Conservation (phyloP, 179 eudicot species). For the Spergularia azorica region DNA sequence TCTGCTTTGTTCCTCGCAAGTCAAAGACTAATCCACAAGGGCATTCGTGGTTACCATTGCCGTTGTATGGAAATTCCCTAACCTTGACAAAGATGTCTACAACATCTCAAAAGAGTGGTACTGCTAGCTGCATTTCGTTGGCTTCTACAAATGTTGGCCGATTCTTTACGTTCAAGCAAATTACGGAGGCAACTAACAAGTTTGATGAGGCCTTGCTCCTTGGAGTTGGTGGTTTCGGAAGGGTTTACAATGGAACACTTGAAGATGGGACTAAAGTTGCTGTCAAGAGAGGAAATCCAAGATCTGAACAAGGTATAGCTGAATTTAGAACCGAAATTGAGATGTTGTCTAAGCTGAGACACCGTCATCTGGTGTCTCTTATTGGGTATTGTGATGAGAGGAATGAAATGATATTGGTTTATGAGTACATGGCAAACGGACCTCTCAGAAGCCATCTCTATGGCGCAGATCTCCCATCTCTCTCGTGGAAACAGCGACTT, state of each 20-base stretch:
- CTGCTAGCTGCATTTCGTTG: slow-evolving; percentile 80
- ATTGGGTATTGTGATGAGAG: slow-evolving; percentile 92
- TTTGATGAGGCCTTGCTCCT: slow-evolving; percentile 79
- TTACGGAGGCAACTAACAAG: slow-evolving; percentile 81
- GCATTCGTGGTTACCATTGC: slow-evolving; percentile 69
- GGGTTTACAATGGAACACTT: slow-evolving; percentile 83
- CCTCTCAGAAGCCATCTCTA: slow-evolving; percentile 94
- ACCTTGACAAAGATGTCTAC: slow-evolving; percentile 67
- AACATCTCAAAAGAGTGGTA: slow-evolving; percentile 64
- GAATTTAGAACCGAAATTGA: slow-evolving; percentile 88
- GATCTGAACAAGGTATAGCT: slow-evolving; percentile 92
- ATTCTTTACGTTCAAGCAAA: slow-evolving; percentile 75
- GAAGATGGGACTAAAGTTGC: slow-evolving; percentile 83
- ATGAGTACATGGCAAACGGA: slow-evolving; percentile 94
- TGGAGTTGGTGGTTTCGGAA: slow-evolving; percentile 91
- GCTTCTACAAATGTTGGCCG: slow-evolving; percentile 74
- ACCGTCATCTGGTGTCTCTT: slow-evolving; percentile 87
- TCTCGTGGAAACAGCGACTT: slow-evolving; percentile 85
- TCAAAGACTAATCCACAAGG: slow-evolving; percentile 49
- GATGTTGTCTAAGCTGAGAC: slow-evolving; percentile 90
- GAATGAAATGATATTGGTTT: slow-evolving; percentile 89
- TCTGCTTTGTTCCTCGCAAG: slow-evolving; percentile 46
- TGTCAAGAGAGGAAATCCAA: slow-evolving; percentile 84
- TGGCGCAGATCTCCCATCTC: slow-evolving; percentile 70
- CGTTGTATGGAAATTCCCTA: slow-evolving; percentile 66